Percentiles rank a stretch among this genome's conserved stretches.
phyloP scores from a whole-genome alignment of 2,329 filamentous ascomycete species.

The Penicillium sp. region DNA sequence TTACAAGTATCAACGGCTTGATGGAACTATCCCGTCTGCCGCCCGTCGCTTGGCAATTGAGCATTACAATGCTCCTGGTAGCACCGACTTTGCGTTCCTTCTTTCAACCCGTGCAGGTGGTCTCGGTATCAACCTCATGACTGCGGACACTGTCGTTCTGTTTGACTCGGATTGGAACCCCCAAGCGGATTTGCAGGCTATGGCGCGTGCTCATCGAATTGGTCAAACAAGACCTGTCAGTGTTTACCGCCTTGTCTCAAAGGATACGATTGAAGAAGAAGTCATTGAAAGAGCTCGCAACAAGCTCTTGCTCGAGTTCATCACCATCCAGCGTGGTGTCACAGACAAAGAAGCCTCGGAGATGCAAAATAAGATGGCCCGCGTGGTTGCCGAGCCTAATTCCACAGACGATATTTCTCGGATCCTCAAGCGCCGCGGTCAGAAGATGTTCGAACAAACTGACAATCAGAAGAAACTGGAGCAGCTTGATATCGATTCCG shows the following conservation, averaged over 20 bases:
- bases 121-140: conserved; percentile 97
- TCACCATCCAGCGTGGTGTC: conserved; percentile 94
- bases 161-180: conserved; percentile 98
- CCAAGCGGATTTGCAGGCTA: conserved; percentile 94
- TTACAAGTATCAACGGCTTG: conserved; percentile 92
- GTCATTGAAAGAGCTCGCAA: conserved; percentile 94
- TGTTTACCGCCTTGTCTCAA: conserved; percentile 93
- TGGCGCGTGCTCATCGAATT: conserved; percentile 97
- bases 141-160: conserved; percentile 93
- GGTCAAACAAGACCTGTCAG: conserved; percentile 95
- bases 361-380: conserved; percentile 72
- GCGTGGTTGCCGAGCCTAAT: conserved; percentile 72
- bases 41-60: conserved; percentile 92
- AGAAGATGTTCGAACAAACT: conserved; percentile 98
- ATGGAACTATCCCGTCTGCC: conserved; percentile 87
- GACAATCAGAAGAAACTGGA: conserved; percentile 96
- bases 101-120: conserved; percentile 93
- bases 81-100: conserved; percentile 93
- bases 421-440: conserved; percentile 93
- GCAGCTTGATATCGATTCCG: conserved; percentile 94
- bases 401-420: conserved; percentile 93
- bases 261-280: conserved; percentile 97
- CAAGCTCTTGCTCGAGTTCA: conserved; percentile 94
- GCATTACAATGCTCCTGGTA: conserved; percentile 96
- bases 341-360: conserved; percentile 89